Conservation (phyloP, 1,284 basidiomycete species). For the Heterobasidion annosum region DNA sequence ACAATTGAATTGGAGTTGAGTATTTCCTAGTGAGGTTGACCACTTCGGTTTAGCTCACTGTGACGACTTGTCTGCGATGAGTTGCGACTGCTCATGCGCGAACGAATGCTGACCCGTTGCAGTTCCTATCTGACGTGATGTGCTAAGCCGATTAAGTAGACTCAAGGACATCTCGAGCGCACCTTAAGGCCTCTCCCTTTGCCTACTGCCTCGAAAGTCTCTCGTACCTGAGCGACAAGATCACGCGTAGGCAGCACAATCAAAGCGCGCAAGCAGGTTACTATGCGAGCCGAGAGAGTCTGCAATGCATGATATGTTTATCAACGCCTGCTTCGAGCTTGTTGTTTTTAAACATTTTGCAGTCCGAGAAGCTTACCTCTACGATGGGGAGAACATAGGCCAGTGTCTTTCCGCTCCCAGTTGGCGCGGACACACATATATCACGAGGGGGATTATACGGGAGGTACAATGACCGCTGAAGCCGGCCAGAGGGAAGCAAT, state of each 20-base stretch:
- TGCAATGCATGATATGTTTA: slow-evolving; percentile 18
- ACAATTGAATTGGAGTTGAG: not conserved
- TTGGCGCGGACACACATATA: slow-evolving; percentile 95
- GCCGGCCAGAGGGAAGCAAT: slow-evolving; percentile 40
- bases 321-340: not conserved
- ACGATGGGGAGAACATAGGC: slow-evolving; percentile 91
- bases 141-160: not conserved
- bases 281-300: slow-evolving; percentile 64
- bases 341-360: slow-evolving; percentile 2
- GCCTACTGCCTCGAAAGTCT: slow-evolving; percentile 80
- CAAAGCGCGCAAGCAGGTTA: slow-evolving; percentile 84
- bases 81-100: slow-evolving; percentile 67
- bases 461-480: slow-evolving; percentile 50
- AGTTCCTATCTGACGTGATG: slow-evolving; percentile 52
- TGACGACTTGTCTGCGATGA: slow-evolving; percentile 46
- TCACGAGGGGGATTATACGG: slow-evolving; percentile 71
- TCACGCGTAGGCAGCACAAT: slow-evolving; percentile 93
- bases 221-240: slow-evolving; percentile 87
- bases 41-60: slow-evolving; percentile 22
- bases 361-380: slow-evolving; percentile 43
- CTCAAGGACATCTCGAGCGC: not conserved
- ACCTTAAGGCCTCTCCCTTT: slow-evolving; percentile 88
- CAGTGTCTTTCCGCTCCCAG: slow-evolving; percentile 94
- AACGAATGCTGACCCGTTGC: slow-evolving; percentile 84
- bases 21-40: slow-evolving; percentile 9